phyloP scores from a whole-genome alignment of 164 flowering plant species.

The Vitis rotundifolia region DNA sequence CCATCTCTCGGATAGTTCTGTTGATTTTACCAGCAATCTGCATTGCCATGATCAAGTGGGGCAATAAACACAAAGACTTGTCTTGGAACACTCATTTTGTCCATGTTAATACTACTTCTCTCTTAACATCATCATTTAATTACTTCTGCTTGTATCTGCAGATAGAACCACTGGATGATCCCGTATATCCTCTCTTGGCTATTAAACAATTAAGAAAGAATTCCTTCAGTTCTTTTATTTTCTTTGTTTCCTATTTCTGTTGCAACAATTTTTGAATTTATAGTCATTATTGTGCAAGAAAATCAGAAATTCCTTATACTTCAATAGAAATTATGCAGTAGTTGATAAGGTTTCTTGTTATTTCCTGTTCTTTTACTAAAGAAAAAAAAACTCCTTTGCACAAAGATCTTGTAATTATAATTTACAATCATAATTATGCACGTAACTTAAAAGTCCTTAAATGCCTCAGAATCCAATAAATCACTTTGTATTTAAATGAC shows the following conservation, averaged over 20 bases:
- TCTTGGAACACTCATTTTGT: too few species aligned
- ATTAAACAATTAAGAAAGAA: neutral
- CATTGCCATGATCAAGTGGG: conserved; percentile 2
- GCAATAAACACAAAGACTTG: conserved; percentile 1
- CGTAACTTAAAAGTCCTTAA: neutral
- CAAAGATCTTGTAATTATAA: neutral
- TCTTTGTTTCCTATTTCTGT: too few species aligned
- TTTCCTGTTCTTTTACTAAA: neutral
- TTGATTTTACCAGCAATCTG: conserved; percentile 54
- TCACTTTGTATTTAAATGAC: too few species aligned
- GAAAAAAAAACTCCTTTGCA: neutral
- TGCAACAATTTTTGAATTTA: neutral
- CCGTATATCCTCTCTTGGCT: neutral
- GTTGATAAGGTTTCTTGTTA: neutral
- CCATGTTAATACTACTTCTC: neutral
- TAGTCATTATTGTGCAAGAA: neutral
- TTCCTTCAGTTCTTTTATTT: neutral
- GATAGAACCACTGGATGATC: neutral
- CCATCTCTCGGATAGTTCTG: conserved; percentile 41
- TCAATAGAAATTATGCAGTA: neutral
- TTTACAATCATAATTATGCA: neutral
- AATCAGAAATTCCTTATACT: neutral
- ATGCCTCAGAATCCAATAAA: neutral
- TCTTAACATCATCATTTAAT: neutral
- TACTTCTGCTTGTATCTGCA: neutral